Conservation (phyloP, 169 alveolate species). For the Plasmodium relictum region DNA sequence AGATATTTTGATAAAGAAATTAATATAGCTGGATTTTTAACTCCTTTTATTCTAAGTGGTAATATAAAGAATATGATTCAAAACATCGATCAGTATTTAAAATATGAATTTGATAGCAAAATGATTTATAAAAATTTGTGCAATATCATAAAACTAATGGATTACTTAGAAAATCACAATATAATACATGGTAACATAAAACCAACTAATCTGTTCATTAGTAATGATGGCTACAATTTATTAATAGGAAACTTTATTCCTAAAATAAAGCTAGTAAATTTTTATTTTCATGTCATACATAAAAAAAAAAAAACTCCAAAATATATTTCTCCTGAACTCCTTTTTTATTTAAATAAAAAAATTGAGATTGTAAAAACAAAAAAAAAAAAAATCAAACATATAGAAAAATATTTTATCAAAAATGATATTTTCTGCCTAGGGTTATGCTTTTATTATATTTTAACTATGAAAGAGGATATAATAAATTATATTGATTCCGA, state of each 20-base stretch:
- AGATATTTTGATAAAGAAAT: not conserved
- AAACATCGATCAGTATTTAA: constrained; percentile 30
- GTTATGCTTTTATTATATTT: constrained; percentile 51
- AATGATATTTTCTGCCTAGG: constrained; percentile 70
- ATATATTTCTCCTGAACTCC: constrained; percentile 68
- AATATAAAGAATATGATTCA: constrained; percentile 26
- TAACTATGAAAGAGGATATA: constrained; percentile 64
- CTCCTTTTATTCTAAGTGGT: constrained; percentile 62
- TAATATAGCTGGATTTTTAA: constrained; percentile 49
- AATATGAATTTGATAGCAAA: constrained; percentile 24
- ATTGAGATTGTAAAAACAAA: not conserved
- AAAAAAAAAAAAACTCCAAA: constrained; percentile 23
- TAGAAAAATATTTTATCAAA: constrained; percentile 31
- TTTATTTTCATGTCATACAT: constrained; percentile 44
- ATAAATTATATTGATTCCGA: constrained; percentile 23
- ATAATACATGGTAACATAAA: constrained; percentile 51
- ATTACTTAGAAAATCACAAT: constrained; percentile 34
- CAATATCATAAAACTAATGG: constrained; percentile 54
- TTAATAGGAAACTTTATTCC: constrained; percentile 68
- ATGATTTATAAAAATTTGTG: constrained; percentile 23
- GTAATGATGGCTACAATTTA: constrained; percentile 36
- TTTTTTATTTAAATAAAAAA: constrained; percentile 41
- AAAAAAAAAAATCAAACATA: constrained; percentile 16
- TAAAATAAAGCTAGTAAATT: constrained; percentile 22
- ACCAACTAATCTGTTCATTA: constrained; percentile 50